Conservation (phyloP, 805 yeast genomes). For the Candida chilensis region DNA sequence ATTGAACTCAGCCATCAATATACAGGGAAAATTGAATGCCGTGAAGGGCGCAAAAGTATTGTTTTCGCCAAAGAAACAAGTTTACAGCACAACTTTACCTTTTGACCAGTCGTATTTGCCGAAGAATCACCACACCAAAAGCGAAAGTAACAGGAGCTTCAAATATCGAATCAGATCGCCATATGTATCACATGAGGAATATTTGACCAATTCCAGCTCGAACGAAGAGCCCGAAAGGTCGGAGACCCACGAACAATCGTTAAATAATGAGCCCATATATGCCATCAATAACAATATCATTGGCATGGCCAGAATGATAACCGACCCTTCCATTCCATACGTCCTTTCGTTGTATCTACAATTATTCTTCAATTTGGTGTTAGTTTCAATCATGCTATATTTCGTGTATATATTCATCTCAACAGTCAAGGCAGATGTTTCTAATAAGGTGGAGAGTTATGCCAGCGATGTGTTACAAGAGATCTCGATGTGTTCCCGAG, state of each 20-base stretch:
- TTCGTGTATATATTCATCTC: slow-evolving; percentile 16
- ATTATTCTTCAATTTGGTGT: slow-evolving; percentile 19
- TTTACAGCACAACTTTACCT: background rate
- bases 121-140: background rate
- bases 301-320: background rate
- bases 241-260: too few species aligned
- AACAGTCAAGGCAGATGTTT: slow-evolving; percentile 48
- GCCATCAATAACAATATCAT: too few species aligned
- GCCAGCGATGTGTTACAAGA: slow-evolving; percentile 52
- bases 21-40: slow-evolving; percentile 8
- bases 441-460: slow-evolving; percentile 55
- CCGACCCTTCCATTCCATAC: slow-evolving; percentile 29
- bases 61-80: slow-evolving; percentile 14
- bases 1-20: background rate
- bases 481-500: slow-evolving; percentile 59
- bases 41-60: slow-evolving; percentile 11
- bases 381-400: slow-evolving; percentile 18
- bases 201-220: too few species aligned
- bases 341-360: slow-evolving; percentile 31
- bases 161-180: background rate
- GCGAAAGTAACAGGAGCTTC: background rate
- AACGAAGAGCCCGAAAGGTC: too few species aligned
- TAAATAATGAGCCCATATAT: too few species aligned
- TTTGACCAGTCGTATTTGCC: background rate
- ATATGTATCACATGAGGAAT: background rate